Percentiles rank a stretch among this genome's conserved stretches.
Evolutionary conservation across 495 filamentous ascomycete species (phyloP).

Genomic region (Aspergillus sclerotiicarbonarius): DNA sequence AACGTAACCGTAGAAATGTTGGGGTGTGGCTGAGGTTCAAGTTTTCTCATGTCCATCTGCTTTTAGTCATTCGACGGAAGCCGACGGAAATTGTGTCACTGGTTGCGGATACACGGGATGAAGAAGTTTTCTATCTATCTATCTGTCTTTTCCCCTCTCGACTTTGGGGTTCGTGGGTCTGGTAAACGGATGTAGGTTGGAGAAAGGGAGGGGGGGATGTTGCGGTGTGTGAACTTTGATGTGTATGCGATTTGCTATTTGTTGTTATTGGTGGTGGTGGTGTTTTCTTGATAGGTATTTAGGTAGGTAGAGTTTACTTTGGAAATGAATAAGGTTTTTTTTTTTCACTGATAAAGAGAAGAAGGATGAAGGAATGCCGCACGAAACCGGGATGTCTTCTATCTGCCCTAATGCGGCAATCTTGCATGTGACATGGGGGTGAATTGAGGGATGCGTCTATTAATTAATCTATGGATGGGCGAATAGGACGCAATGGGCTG

Average conservation of each 20-base stretch:
- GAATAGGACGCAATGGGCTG: background rate
- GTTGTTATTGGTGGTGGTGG: background rate
- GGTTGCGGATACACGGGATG: background rate
- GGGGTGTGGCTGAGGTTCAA: background rate
- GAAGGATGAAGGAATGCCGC: background rate
- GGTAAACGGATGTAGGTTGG: too few relatives aligned
- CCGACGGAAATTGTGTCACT: background rate
- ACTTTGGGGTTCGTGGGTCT: background rate
- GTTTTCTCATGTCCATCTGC: background rate
- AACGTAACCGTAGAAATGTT: background rate
- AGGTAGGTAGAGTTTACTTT: background rate
- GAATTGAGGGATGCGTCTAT: background rate
- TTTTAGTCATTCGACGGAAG: background rate
- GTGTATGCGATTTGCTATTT: background rate
- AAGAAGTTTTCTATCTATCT: background rate
- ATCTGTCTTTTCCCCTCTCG: background rate
- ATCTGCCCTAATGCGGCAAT: slow-evolving; percentile 1
- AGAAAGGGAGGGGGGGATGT: too few relatives aligned
- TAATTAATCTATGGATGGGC: background rate
- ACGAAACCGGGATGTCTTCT: background rate
- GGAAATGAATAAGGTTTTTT: too few relatives aligned
- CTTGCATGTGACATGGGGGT: background rate
- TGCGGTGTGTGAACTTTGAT: too few relatives aligned
- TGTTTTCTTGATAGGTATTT: background rate
- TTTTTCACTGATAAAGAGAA: background rate